Conservation (phyloP, 345 rosid genomes). For the Dimocarpus longan region DNA sequence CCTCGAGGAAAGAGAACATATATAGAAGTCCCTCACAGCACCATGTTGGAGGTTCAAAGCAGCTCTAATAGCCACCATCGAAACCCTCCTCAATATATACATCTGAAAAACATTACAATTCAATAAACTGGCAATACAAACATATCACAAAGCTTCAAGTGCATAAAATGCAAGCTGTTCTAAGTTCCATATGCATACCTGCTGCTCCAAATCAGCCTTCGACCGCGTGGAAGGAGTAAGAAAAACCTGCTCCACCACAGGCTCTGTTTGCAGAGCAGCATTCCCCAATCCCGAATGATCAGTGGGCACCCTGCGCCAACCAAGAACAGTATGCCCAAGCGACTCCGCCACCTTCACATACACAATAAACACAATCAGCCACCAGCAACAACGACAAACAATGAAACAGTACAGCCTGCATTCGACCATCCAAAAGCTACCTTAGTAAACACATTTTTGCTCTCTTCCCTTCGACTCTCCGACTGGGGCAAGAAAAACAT, state of each 20-base stretch:
- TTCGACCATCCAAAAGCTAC: slow-evolving; percentile 34
- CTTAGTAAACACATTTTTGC: slow-evolving; percentile 87
- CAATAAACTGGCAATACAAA: background rate
- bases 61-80: slow-evolving; percentile 97
- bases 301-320: slow-evolving; percentile 92
- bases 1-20: slow-evolving; percentile 98
- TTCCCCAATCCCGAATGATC: slow-evolving; percentile 84
- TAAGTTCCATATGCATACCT: slow-evolving; percentile 45
- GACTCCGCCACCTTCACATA: slow-evolving; percentile 82
- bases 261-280: slow-evolving; percentile 89
- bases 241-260: slow-evolving; percentile 92
- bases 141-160: background rate
- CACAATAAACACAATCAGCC: background rate
- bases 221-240: slow-evolving; percentile 71
- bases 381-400: background rate
- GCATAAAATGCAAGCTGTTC: background rate
- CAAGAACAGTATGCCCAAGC: slow-evolving; percentile 90
- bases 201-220: slow-evolving; percentile 85
- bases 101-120: slow-evolving; percentile 50
- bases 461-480: slow-evolving; percentile 67
- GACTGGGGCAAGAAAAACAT: slow-evolving; percentile 93
- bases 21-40: slow-evolving; percentile 83
- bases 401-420: background rate
- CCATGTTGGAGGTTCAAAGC: slow-evolving; percentile 92
- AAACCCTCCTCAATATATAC: slow-evolving; percentile 88